Evolutionary conservation across 768 basidiomycete species (phyloP), one percentile per base, ranked within the genome.

Genomic region (Roridomyces roridus): DNA sequence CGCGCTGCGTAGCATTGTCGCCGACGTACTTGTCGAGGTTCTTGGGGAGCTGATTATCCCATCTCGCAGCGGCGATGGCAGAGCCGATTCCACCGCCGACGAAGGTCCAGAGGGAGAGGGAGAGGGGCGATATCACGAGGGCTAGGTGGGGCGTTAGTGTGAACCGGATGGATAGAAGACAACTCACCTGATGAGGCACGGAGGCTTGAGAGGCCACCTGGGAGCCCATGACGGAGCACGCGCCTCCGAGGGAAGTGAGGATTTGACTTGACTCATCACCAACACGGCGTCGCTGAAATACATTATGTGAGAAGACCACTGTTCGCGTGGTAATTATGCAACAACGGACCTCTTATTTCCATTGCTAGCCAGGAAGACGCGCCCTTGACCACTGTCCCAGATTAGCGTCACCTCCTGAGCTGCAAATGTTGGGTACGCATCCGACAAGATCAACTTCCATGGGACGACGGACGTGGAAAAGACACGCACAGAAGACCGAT

Each of bases 161-260:
- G 39, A 35, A 18, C 12, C 20, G n/a, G 18, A n/a, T 9, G 17
- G 20, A 26, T 17, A n/a, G 35, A 2, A 6, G 21, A 44, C 41
- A 18, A 25, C n/a, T n/a, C n/a, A 36, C 50, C 31, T 70, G 68
- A 67, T 84, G 82, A 10, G 79, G 69, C n/a, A 84, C 82, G 37
- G 75, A 71, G 8, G 79, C 80, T 63, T 82, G 81, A 12, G 78
- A 73, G 11, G 74, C 77, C 37, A 80, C 78, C 46, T 74, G 74
- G 46, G 74, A 72, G n/a, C 72, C 66, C 53, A 76, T 72, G 14
- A 76, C 74, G 34, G 80, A 80, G 69, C 84, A 73, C 44, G 80
- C 81, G 24, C 83, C 84, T 18, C 83, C 84, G 12, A 78, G 58
- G 41, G 80, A 82, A 62, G 81, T 79, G 34, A 84, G 68, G 49